Evolutionary conservation across 2,329 filamentous ascomycete genomes (phyloP).

Genomic region (Diaporthe humulicola): DNA sequence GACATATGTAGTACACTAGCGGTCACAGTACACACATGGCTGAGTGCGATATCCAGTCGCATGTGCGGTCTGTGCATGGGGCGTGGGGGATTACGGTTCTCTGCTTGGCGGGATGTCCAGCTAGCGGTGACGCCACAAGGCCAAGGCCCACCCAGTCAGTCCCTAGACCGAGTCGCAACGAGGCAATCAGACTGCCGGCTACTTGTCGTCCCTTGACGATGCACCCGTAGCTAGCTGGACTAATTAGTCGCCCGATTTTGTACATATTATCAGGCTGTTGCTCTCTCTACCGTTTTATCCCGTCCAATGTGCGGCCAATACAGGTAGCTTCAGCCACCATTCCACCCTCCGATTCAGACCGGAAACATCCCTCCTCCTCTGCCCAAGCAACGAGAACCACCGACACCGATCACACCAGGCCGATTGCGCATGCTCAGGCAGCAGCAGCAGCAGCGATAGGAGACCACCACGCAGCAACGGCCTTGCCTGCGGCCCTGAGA

Average conservation of each 20-base stretch:
- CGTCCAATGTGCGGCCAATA: constrained; percentile 35
- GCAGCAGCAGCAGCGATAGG: constrained; percentile 21
- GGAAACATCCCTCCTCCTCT: constrained; percentile 38
- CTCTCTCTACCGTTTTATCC: neutral
- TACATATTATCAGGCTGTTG: constrained; percentile 7
- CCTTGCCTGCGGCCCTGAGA: constrained; percentile 27
- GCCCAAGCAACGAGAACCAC: constrained; percentile 30
- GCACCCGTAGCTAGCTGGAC: constrained; percentile 3
- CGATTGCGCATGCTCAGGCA: constrained; percentile 16
- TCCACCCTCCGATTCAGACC: constrained; percentile 26
- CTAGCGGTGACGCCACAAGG: constrained; percentile 28
- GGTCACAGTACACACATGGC: neutral
- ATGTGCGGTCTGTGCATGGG: neutral
- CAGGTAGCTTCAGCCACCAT: constrained; percentile 37
- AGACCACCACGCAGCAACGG: constrained; percentile 26
- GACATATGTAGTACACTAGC: neutral
- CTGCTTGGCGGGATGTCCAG: constrained; percentile 26
- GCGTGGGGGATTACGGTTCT: constrained; percentile 9
- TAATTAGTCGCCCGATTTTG: constrained; percentile 21
- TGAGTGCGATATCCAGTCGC: neutral
- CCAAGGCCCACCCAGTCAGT: constrained; percentile 20
- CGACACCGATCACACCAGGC: constrained; percentile 19
- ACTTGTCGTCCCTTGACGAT: constrained; percentile 25
- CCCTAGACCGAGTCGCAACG: constrained; percentile 23
- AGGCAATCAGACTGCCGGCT: constrained; percentile 14